These are phyloP conservation scores for Paratrypanosoma confusum DNA, from an alignment of 208 protist genomes.

Conservation along the genomic window DNA sequence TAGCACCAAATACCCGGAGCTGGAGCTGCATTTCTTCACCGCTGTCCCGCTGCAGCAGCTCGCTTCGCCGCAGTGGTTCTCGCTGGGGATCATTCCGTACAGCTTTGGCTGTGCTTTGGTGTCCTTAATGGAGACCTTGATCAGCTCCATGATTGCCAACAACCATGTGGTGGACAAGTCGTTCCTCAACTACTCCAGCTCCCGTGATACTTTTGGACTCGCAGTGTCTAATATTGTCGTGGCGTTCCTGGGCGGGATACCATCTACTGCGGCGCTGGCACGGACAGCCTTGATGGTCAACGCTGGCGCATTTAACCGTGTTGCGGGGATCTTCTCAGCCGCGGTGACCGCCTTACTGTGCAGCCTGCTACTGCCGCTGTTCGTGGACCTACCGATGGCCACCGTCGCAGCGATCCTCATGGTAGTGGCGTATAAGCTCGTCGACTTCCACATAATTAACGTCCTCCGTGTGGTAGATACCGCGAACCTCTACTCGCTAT, in stretches of 20 bases:
- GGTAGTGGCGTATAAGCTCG: conserved; percentile 20
- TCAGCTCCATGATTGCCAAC: conserved; percentile 20
- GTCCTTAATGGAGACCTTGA: conserved; percentile 16
- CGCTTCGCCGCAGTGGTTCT: conserved; percentile 4
- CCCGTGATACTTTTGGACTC: conserved; percentile 19
- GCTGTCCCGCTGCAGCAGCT: conserved; percentile 2
- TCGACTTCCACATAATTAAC: conserved; percentile 15
- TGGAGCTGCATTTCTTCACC: conserved; percentile 13
- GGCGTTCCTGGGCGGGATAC: conserved; percentile 15
- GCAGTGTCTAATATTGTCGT: conserved; percentile 14
- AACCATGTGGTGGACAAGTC: conserved; percentile 16
- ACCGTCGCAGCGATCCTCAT: conserved; percentile 20
- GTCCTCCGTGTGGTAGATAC: conserved; percentile 16
- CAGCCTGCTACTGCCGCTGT: conserved; percentile 15
- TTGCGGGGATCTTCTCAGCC: conserved; percentile 9
- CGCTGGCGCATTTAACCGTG: conserved; percentile 11
- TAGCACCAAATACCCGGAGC: conserved; percentile 13
- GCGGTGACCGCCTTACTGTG: conserved; percentile 5
- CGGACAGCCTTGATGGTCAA: conserved; percentile 19
- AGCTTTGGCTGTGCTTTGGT: conserved; percentile 19
- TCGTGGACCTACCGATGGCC: conserved; percentile 17
- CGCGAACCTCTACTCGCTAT: conserved; percentile 20
- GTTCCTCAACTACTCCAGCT: conserved; percentile 16
- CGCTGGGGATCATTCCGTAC: conserved; percentile 12
- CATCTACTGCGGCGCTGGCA: conserved; percentile 15